These are phyloP conservation scores for Coprinellus micaceus DNA, from an alignment of 768 basidiomycete genomes.

Conservation along the genomic window DNA sequence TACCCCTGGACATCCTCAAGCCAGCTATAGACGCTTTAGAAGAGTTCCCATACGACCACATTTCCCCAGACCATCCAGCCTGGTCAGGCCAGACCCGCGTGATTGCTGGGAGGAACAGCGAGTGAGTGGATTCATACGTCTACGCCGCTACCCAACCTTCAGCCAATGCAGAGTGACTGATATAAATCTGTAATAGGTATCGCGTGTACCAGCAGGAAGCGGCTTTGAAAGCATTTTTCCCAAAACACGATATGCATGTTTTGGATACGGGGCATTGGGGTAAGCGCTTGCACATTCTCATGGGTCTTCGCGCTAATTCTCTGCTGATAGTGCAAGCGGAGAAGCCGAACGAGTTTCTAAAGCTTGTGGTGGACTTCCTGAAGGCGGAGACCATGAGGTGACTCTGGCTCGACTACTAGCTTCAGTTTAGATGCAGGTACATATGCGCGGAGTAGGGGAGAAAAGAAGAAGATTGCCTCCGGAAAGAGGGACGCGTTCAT, in stretches of 20 bases:
- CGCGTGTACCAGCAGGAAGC: conserved; percentile 71
- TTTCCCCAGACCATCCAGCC: conserved; percentile 39
- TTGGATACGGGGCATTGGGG: conserved; percentile 88
- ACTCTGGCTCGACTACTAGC: conserved; percentile 38
- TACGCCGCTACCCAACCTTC: no score
- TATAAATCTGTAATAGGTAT: conserved; percentile 60
- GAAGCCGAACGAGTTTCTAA: conserved; percentile 59
- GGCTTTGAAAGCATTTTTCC: conserved; percentile 66
- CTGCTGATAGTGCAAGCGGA: conserved; percentile 70
- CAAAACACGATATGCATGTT: conserved; percentile 54
- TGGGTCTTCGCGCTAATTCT: background rate
- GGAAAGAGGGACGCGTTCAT: conserved; percentile 40
- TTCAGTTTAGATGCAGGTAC: conserved; percentile 44
- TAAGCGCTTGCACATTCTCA: conserved; percentile 28
- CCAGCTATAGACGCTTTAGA: conserved; percentile 66
- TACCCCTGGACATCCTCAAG: conserved; percentile 68
- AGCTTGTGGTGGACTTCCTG: conserved; percentile 31
- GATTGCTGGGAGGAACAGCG: conserved; percentile 76
- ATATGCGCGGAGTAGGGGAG: conserved; percentile 42
- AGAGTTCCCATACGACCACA: conserved; percentile 63
- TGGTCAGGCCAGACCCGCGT: conserved; percentile 66
- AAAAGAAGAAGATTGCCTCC: conserved; percentile 35
- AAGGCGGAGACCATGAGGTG: background rate
- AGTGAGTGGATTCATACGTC: conserved; percentile 48
- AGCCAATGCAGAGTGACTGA: no score